Evolutionary conservation across 2,329 filamentous ascomycete species (phyloP), one percentile per base, ranked within the genome.

Genomic region (Ceratocystis diversiconidia): DNA sequence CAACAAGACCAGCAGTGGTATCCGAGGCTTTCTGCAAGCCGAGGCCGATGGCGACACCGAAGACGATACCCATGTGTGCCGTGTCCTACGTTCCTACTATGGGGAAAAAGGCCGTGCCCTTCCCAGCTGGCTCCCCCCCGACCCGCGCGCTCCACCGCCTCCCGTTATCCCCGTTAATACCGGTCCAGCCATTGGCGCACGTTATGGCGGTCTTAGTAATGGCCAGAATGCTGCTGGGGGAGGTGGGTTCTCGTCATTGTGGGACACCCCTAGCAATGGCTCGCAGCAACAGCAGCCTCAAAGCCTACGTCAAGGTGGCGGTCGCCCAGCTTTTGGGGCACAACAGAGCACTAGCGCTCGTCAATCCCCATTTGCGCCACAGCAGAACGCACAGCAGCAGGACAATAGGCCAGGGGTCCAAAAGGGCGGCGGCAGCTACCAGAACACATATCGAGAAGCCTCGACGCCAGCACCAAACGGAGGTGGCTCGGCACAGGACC

Each of bases 31-130:
- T 69, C 83, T 89, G 65, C 77, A 81, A 69, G 78, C 79, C 73
- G 85, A 88, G 70, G 78, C 80, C 70, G 85, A 87, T 74, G 86
- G 86, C 75, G 85, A 88, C 73, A 87, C 85, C 69, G 83, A 95
- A 76, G 92, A 97, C 77, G 90, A 95, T 77, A 95, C 91, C 2
- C 91, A 97, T 78, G 88, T 97, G 72, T 95, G 90, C 76, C 89
- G 94, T 71, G 91, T 95, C 44, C 84, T 99, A 30, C 88, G 94
- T 71, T 87, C 85, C 71, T 96, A 97, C 81, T 97, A 99, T 80
- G 84, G 80, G 63, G 92, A 97, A 75, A 94, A 95, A 73, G 89
- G 87, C 70, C 85, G 86, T 25, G 80, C 85, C 1, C 88, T 92
- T 69, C 94, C 94, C 0, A 77, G 80, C 70, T 97, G 94, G 92